phyloP scores from a whole-genome alignment of 2,329 filamentous ascomycete species.

The Aspergillus eucalypticola region DNA sequence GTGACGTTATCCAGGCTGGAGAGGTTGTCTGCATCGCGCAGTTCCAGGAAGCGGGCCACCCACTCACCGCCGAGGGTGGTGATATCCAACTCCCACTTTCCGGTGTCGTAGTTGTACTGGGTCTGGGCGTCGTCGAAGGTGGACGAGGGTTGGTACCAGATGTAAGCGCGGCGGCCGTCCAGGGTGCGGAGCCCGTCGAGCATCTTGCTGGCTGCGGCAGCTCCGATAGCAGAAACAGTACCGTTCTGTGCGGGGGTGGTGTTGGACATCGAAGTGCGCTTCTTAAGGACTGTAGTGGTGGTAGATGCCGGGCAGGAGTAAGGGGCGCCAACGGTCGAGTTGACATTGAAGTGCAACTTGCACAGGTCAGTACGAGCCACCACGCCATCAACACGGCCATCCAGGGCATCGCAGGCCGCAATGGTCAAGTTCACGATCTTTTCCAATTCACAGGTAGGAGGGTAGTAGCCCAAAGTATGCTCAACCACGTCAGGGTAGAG shows the following conservation, averaged over 20 bases:
- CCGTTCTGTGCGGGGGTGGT: conserved; percentile 35
- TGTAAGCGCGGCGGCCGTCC: conserved; percentile 44
- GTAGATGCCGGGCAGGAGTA: conserved; percentile 46
- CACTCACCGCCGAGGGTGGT: conserved; percentile 43
- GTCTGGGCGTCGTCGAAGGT: conserved; percentile 31
- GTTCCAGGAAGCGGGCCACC: conserved; percentile 32
- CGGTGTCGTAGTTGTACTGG: conserved; percentile 29
- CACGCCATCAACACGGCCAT: conserved; percentile 57
- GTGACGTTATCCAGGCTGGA: conserved; percentile 50
- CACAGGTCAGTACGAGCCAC: conserved; percentile 53
- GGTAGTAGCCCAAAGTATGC: conserved; percentile 44
- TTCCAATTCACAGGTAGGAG: conserved; percentile 38
- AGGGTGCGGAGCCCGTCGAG: conserved; percentile 44
- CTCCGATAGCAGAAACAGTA: conserved; percentile 29
- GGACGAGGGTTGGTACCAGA: conserved; percentile 35
- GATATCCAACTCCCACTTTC: conserved; percentile 33
- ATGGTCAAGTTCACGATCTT: conserved; percentile 56
- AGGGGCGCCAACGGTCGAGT: conserved; percentile 46
- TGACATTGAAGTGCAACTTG: conserved; percentile 49
- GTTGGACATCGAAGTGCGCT: conserved; percentile 24
- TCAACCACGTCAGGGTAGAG: conserved; percentile 42
- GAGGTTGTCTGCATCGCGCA: conserved; percentile 41
- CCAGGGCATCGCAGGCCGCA: conserved; percentile 55
- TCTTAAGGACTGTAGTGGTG: conserved; percentile 28
- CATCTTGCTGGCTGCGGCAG: conserved; percentile 39